Evolutionary conservation across 257 asterid species (phyloP), one percentile per base, ranked within the genome.

Genomic region (Cinchona pubescens): DNA sequence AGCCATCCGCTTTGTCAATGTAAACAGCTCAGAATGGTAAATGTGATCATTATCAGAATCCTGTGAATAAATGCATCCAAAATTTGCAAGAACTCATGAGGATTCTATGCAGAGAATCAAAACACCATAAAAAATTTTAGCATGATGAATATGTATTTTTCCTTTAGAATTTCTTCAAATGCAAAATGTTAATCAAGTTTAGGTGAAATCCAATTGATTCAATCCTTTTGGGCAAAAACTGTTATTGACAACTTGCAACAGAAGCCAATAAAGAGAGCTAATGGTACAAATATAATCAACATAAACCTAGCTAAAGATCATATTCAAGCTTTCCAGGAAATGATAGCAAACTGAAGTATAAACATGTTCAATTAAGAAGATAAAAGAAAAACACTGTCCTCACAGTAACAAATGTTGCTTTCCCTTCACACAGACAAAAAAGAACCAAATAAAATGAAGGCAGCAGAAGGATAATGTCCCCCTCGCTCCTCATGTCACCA

Each of bases 21-120:
- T 84, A 72, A 94, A 94, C 73, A 88, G 94, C 84, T 94, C 99
- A 30, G 96, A 89, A 86, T 94, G 96, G 85, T 94, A 94, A 85
- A 94, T 94, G 82, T 94, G 98, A 80, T 94, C 97, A 81, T 94
- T 94, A 79, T 90, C 97, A 81, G 99, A 89, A 87, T 94, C 99
- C 99, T 94, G 80, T n/a, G 75, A 74, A 35, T 3, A 48, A 14
- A n/a, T 15, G 56, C 56, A 49, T 19, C 56, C 56, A 49, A 49
- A 42, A 75, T 10, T 32, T 25, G 16, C n/a, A 34, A 72, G 71
- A 55, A 23, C 14, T 8, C 21, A 32, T 23, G 37, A 38, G 58
- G 11, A 51, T n/a, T 35, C n/a, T 56, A 65, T 16, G n/a, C 23
- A 21, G 38, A 68, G 38, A 43, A 10, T 37, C 55, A 59, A 18